Percentiles rank a stretch among this genome's conserved stretches.
Evolutionary conservation across 768 basidiomycete species (phyloP).

Genomic region (Pholiota molesta): DNA sequence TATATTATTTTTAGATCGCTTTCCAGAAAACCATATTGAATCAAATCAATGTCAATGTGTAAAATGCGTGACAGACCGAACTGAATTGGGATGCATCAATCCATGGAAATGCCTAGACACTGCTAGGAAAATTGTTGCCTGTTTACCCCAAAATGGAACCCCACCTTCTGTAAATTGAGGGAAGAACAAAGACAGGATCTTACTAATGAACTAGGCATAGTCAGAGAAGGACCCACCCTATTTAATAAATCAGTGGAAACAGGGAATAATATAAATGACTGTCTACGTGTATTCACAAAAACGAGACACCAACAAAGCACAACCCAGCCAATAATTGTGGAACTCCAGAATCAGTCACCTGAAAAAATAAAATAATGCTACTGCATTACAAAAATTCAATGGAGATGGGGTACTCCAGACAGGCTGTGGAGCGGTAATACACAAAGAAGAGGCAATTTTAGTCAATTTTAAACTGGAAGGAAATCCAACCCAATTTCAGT

Average conservation of each 20-base stretch:
- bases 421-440: background rate
- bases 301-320: too few relatives aligned
- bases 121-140: background rate
- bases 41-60: background rate
- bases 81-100: background rate
- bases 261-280: background rate
- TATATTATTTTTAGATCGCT: background rate
- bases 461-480: background rate
- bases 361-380: background rate
- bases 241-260: background rate
- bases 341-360: too few relatives aligned
- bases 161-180: background rate
- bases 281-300: too few relatives aligned
- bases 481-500: background rate
- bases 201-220: background rate
- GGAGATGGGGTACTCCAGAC: background rate
- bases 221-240: background rate
- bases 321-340: too few relatives aligned
- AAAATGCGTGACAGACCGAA: background rate
- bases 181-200: background rate
- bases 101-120: background rate
- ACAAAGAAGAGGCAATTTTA: background rate
- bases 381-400: background rate
- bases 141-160: background rate
- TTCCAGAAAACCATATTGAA: background rate